These are phyloP conservation scores for Neovahlkampfia damariscottae DNA, from an alignment of 78 protist species.

Conservation along the genomic window DNA sequence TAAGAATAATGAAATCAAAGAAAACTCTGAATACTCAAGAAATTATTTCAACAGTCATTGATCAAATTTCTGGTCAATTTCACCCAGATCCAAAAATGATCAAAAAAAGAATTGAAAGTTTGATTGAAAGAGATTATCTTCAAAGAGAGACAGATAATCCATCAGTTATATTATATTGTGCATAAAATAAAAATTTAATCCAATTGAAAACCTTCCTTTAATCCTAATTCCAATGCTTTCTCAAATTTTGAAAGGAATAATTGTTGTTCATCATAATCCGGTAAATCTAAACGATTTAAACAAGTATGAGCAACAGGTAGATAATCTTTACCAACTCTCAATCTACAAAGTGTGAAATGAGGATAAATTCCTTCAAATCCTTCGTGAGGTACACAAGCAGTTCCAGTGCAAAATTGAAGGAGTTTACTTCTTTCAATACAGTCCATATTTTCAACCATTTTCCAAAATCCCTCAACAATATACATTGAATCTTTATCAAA, in stretches of 20 bases:
- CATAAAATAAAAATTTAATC: too few relatives aligned
- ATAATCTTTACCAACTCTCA: background rate
- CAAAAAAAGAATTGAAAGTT: slow-evolving; percentile 50
- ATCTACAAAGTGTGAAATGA: background rate
- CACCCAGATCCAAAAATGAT: slow-evolving; percentile 40
- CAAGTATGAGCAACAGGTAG: background rate
- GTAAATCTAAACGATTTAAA: background rate
- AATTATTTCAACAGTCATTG: slow-evolving; percentile 13
- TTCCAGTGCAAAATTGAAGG: slow-evolving; percentile 83
- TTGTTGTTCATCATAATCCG: background rate
- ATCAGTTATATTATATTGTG: background rate
- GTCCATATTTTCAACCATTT: slow-evolving; percentile 4
- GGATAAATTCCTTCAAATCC: slow-evolving; percentile 32
- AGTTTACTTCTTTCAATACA: slow-evolving; percentile 20
- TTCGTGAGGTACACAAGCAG: slow-evolving; percentile 48
- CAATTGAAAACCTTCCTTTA: too few relatives aligned
- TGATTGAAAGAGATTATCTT: slow-evolving; percentile 51
- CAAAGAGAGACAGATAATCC: slow-evolving; percentile 2
- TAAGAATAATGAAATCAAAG: slow-evolving; percentile 46
- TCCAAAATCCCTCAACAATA: slow-evolving; percentile 29
- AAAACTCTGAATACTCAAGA: background rate
- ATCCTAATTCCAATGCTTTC: background rate
- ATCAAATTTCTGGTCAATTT: slow-evolving; percentile 42
- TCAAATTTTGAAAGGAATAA: background rate
- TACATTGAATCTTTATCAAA: background rate